These are phyloP conservation scores for Thinopyrum elongatum DNA, from an alignment of 176 grass and related monocot species.

Conservation along the genomic window DNA sequence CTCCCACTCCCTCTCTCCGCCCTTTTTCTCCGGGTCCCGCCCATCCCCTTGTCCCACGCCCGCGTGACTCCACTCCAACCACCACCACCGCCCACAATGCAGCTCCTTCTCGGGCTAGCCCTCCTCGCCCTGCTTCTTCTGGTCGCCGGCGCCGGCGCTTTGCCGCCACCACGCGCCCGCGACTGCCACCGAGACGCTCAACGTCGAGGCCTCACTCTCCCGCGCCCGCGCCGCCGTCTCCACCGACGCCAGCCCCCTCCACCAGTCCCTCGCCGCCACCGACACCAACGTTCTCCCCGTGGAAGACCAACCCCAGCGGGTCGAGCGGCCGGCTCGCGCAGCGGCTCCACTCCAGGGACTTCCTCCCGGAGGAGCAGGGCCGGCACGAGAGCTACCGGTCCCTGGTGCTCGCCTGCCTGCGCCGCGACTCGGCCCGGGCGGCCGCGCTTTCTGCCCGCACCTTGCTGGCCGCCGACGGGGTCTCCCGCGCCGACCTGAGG, in stretches of 20 bases:
- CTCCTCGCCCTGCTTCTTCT: constrained; percentile 20
- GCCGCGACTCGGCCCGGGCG: constrained; percentile 55
- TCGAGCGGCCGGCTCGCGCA: background rate
- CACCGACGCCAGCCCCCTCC: constrained; percentile 21
- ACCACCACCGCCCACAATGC: constrained; percentile 24
- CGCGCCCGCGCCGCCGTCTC: constrained; percentile 46
- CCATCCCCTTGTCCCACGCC: background rate
- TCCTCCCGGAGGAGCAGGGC: constrained; percentile 40
- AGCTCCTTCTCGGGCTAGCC: background rate
- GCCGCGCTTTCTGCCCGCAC: constrained; percentile 43
- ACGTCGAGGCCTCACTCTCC: too few species aligned
- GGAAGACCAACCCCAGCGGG: too few species aligned
- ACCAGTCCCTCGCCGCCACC: constrained; percentile 31
- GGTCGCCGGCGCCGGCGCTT: background rate
- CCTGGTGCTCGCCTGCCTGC: constrained; percentile 42
- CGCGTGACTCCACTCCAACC: background rate
- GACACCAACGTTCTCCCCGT: too few species aligned
- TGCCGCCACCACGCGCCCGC: constrained; percentile 11
- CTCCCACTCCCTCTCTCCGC: too few species aligned
- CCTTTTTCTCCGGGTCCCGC: too few species aligned
- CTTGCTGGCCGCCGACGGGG: constrained; percentile 43
- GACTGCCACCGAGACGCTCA: too few species aligned
- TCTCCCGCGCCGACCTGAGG: constrained; percentile 34
- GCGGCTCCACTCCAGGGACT: constrained; percentile 64
- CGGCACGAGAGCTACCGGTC: constrained; percentile 46